Evolutionary conservation across 257 asterid species (phyloP), one percentile per base, ranked within the genome.

Genomic region (Buddleja alternifolia): DNA sequence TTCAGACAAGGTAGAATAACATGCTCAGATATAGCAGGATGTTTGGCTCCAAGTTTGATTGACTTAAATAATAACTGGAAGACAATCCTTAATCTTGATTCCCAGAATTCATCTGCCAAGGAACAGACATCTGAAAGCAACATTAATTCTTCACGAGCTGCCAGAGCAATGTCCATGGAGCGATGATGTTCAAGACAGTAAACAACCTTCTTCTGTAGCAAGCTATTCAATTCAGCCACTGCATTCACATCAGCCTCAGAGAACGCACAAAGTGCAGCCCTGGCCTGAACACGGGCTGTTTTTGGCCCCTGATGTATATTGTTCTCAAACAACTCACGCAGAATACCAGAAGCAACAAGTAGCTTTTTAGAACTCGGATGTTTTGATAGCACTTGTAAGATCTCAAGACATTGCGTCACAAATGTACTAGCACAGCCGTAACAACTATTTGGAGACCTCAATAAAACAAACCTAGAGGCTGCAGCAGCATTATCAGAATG

Each of bases 121-220:
- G 97, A 91, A 71, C 96, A 94, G 66, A 89, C 88, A 77, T 94
- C 99, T 48, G 99, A 89, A 48, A 94, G 90, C 82, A 94, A 78
- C 83, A 92, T 82, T 70, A 94, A 68, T 77, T 94, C 99, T 75
- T 94, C 99, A 58, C 97, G 92, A 54, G 96, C 88, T 60, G 97
- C 96, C 77, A 91, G 60, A 48, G 99, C 91, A 76, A 91, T 87
- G 78, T 94, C 99, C 86, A 91, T 89, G 67, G 99, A 94, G 62
- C 97, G 97, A 75, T 94, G 97, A 81, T 94, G 99, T 76, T 94
- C 97, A 80, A 94, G 97, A 81, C 99, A 94, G 81, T 94, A 94
- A 61, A 80, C 69, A 25, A 89, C 95, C 78, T 94, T 94, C 85
- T 84, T 91, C 85, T 87, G 96, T 68, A 91, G 87, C 79, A 94